Percentiles rank a stretch among this genome's conserved stretches.
phyloP scores from a whole-genome alignment of 73 alveolate genomes.

The Stentor roeselii region DNA sequence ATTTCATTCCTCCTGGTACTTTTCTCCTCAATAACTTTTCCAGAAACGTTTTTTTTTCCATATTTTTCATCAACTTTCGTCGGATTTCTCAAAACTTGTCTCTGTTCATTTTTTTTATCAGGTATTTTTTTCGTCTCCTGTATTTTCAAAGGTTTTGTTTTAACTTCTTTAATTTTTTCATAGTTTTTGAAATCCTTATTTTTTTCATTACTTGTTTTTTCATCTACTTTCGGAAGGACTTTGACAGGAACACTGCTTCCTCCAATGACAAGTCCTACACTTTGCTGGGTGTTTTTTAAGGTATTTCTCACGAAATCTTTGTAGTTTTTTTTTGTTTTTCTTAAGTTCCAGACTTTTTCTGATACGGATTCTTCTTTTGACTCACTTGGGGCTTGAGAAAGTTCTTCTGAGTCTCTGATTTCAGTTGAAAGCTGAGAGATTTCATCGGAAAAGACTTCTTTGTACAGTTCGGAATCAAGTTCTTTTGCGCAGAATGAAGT shows the following conservation, averaged over 20 bases:
- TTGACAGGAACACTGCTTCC: constrained; percentile 24
- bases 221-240: neutral
- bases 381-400: neutral
- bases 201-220: neutral
- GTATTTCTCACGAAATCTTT: constrained; percentile 10
- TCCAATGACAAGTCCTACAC: neutral
- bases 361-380: neutral
- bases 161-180: constrained; percentile 19
- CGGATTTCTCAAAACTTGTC: too few relatives aligned
- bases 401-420: neutral
- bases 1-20: neutral
- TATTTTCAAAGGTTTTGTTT: constrained; percentile 21
- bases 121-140: constrained; percentile 29
- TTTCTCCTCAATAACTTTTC: neutral
- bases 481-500: constrained; percentile 5
- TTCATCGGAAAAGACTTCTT: neutral
- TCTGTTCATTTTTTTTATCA: constrained; percentile 28
- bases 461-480: constrained; percentile 3
- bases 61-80: too few relatives aligned
- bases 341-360: constrained; percentile 9
- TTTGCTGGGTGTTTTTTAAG: constrained; percentile 1
- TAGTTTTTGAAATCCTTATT: constrained; percentile 23
- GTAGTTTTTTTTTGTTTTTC: neutral
- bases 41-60: neutral
- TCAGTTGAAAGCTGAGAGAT: neutral